Evolutionary conservation across 345 rosid species (phyloP), one percentile per base, ranked within the genome.

Genomic region (Abelmoschus esculentus): DNA sequence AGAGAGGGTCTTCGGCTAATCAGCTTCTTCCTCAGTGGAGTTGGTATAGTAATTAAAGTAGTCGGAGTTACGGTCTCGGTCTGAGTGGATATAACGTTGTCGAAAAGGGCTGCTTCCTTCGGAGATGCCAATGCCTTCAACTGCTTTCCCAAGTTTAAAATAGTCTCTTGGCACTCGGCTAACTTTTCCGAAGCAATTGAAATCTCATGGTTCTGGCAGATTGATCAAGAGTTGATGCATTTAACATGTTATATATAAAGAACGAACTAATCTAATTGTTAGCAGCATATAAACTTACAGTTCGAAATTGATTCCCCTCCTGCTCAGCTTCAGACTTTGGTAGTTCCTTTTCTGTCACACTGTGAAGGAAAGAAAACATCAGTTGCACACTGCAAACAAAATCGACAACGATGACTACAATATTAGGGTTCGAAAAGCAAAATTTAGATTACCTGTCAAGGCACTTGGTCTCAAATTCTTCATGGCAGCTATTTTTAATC

Each of bases 101-200:
- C 87, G 18, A 88, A 80, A 61, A 87, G 78, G 72, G 80, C 62
- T 58, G 86, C 85, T 72, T 89, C 87, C 40, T 77, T 84, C 4
- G 91, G 84, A 71, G 88, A 49, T 67, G 96, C 88, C 82, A 95
- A 75, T 66, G 89, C 92, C 77, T 87, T 89, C 58, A 91, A 78
- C 81, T 95, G 99, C 79, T 95, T 95, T 70, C 97, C 97, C 4
- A 95, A 75, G 80, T 88, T 87, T 58, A 87, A 74, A 61, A 91
- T 91, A 14, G 96, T 88, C 76, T 87, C 93, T 78, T 90, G 96
- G 79, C 97, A 95, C 78, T 95, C 96, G 0, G 96, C 97, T 64
- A 95, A 78, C 81, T 88, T 95, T 67, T 91, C 90, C 53, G 99
- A 88, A 78, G 99, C 99, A 73, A 90, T 90, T 42, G 91, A 66